Evolutionary conservation across 2,329 filamentous ascomycete species (phyloP).

Genomic region (Fonsecaea nubica): DNA sequence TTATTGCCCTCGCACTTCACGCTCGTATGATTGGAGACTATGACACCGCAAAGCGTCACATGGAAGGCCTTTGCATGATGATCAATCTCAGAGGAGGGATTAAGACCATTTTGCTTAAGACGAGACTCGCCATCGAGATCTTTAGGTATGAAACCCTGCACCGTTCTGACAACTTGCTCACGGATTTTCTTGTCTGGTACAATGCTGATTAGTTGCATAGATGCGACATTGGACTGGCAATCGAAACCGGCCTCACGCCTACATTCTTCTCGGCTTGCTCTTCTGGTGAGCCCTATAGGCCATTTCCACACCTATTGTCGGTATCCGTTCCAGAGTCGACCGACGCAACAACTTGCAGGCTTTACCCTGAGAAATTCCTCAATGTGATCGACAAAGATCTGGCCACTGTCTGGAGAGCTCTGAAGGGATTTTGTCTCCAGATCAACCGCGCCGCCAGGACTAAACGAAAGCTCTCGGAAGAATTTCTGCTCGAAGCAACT

Average conservation of each 20-base stretch:
- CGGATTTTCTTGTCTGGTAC: not conserved
- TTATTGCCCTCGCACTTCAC: slow-evolving; percentile 45
- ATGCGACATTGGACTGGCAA: slow-evolving; percentile 42
- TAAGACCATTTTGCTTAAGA: slow-evolving; percentile 43
- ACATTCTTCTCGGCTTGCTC: slow-evolving; percentile 39
- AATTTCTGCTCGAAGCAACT: slow-evolving; percentile 45
- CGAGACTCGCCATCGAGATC: slow-evolving; percentile 47
- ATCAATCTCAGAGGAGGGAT: slow-evolving; percentile 49
- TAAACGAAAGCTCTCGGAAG: slow-evolving; percentile 36
- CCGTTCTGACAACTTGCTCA: not conserved
- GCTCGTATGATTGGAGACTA: slow-evolving; percentile 44
- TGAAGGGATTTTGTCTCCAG: slow-evolving; percentile 31
- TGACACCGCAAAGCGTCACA: slow-evolving; percentile 44
- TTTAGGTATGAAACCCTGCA: slow-evolving; percentile 40
- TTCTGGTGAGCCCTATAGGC: slow-evolving; percentile 8
- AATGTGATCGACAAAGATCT: slow-evolving; percentile 37
- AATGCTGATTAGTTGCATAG: slow-evolving; percentile 20
- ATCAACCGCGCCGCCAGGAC: slow-evolving; percentile 41
- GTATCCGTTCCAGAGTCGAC: not conserved
- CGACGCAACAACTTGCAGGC: not conserved
- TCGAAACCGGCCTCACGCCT: slow-evolving; percentile 37
- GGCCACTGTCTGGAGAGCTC: slow-evolving; percentile 39
- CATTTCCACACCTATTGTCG: slow-evolving; percentile 2
- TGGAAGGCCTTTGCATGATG: slow-evolving; percentile 50
- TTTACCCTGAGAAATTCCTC: slow-evolving; percentile 2